Percentiles rank a stretch among this genome's conserved stretches.
Evolutionary conservation across 2,329 filamentous ascomycete species (phyloP).

Genomic region (Clonostachys chloroleuca): DNA sequence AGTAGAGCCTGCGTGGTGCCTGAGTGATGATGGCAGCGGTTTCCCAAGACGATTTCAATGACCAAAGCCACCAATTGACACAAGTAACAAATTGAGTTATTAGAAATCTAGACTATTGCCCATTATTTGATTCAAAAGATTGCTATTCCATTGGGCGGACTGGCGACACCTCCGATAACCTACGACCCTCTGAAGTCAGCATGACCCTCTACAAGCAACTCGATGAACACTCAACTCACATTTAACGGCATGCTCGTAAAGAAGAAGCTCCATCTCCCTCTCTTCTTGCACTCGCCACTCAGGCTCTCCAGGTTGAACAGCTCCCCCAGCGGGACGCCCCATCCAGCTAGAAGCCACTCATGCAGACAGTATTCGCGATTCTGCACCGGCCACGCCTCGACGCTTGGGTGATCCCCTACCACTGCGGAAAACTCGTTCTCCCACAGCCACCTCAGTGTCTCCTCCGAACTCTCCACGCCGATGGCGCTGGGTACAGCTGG

Average conservation of each 20-base stretch:
- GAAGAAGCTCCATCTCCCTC: conserved; percentile 31
- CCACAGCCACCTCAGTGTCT: conserved; percentile 52
- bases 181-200: conserved; percentile 1
- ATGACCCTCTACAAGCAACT: neutral
- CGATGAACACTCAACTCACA: conserved; percentile 3
- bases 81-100: neutral
- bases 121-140: conserved; percentile 19
- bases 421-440: conserved; percentile 49
- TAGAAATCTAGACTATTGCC: too few species aligned
- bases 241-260: conserved; percentile 30
- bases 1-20: too few species aligned
- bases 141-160: conserved; percentile 29
- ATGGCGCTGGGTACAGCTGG: conserved; percentile 18
- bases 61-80: neutral
- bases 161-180: conserved; percentile 28
- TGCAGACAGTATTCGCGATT: conserved; percentile 25
- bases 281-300: conserved; percentile 20
- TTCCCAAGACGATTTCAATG: neutral
- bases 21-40: too few species aligned
- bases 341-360: conserved; percentile 41
- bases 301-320: conserved; percentile 39
- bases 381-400: conserved; percentile 42
- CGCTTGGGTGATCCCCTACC: conserved; percentile 47
- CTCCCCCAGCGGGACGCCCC: conserved; percentile 47
- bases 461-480: conserved; percentile 42